phyloP scores from a whole-genome alignment of 129 eudicot genomes.

The Sambucus nigra region DNA sequence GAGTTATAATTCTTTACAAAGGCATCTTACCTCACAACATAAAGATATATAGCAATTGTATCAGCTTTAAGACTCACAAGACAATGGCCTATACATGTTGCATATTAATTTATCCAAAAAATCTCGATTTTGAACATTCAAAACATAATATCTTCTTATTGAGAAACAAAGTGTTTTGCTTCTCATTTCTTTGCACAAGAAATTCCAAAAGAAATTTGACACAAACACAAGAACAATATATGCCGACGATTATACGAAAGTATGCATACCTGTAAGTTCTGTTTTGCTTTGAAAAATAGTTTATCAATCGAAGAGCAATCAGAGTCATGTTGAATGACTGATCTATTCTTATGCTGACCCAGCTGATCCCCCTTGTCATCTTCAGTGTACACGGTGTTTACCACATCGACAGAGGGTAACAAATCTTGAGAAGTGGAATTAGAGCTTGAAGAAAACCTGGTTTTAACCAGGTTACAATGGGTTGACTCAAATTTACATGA shows the following conservation, averaged over 20 bases:
- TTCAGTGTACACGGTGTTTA: slow-evolving; percentile 3
- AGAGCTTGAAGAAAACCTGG: slow-evolving; percentile 17
- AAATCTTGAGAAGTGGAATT: slow-evolving; percentile 20
- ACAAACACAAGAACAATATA: background rate
- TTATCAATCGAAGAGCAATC: slow-evolving; percentile 25
- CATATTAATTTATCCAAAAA: background rate
- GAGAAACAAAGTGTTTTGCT: background rate
- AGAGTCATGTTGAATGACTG: slow-evolving; percentile 16
- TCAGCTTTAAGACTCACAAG: background rate
- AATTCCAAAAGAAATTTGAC: background rate
- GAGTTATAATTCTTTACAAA: background rate
- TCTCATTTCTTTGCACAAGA: background rate
- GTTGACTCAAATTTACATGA: slow-evolving; percentile 50
- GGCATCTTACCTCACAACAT: background rate
- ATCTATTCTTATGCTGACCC: slow-evolving; percentile 22
- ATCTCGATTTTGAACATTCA: background rate
- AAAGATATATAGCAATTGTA: background rate
- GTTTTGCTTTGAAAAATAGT: slow-evolving; percentile 17
- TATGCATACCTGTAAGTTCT: slow-evolving; percentile 48
- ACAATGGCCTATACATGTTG: background rate
- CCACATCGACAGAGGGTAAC: slow-evolving; percentile 6
- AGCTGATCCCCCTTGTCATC: slow-evolving; percentile 15
- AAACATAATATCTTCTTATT: too few species aligned
- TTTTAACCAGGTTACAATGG: slow-evolving; percentile 20
- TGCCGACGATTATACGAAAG: background rate